Conservation (phyloP, 139 green algal genomes). For the Desmodesmus armatus region DNA sequence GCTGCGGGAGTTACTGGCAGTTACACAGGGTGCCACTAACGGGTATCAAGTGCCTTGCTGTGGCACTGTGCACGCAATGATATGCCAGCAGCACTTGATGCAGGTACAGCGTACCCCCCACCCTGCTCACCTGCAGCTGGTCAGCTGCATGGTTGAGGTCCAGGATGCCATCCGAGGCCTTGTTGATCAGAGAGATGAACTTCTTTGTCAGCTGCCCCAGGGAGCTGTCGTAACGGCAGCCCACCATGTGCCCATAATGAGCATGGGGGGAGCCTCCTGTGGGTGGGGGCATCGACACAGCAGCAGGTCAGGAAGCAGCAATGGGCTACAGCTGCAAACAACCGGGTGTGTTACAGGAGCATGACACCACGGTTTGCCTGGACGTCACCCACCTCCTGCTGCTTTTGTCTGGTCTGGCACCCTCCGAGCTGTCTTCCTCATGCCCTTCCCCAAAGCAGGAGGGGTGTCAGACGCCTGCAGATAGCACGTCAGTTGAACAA, state of each 20-base stretch:
- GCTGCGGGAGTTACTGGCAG: background rate
- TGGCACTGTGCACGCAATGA: background rate
- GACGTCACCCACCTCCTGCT: no score
- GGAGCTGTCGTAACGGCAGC: slow-evolving; percentile 84
- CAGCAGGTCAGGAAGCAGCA: background rate
- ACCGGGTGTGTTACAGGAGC: no score
- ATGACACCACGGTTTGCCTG: no score
- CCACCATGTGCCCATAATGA: slow-evolving; percentile 20
- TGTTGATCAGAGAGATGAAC: slow-evolving; percentile 89
- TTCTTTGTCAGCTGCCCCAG: slow-evolving; percentile 93
- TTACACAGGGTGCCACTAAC: no score
- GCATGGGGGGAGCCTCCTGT: slow-evolving; percentile 1
- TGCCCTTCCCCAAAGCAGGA: no score
- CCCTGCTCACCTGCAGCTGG: slow-evolving; percentile 71
- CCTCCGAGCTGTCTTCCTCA: no score
- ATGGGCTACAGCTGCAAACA: no score
- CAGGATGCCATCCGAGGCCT: slow-evolving; percentile 77
- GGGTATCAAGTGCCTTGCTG: no score
- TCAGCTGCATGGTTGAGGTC: slow-evolving; percentile 95
- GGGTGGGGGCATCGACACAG: background rate
- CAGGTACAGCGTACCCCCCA: background rate
- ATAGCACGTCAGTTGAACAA: no score
- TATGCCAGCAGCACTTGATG: background rate
- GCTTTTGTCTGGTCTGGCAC: no score
- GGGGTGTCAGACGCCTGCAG: no score